These are phyloP conservation scores for Caryopteris hybrid DNA, from an alignment of 305 asterid species.

Conservation along the genomic window DNA sequence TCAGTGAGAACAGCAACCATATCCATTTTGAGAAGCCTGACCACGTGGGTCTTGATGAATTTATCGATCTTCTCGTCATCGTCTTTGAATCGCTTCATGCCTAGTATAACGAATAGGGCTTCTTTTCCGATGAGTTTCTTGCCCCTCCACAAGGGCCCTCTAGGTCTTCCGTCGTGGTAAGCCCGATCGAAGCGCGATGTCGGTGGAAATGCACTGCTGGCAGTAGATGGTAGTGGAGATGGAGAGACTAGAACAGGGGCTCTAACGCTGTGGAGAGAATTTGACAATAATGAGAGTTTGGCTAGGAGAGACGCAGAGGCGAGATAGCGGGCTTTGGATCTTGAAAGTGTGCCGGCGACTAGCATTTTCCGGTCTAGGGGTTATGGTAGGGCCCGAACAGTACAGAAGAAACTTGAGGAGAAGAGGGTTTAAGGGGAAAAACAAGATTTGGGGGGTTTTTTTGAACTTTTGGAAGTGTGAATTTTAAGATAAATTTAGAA, in stretches of 20 bases:
- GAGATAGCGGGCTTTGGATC: constrained; percentile 24
- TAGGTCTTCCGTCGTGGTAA: constrained; percentile 85
- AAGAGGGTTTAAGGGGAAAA: constrained; percentile 19
- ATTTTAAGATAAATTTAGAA: no score
- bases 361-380: constrained; percentile 28
- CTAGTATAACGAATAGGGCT: constrained; percentile 63
- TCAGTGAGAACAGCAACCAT: constrained; percentile 77
- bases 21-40: constrained; percentile 84
- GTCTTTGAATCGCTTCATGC: constrained; percentile 69
- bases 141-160: constrained; percentile 93
- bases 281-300: constrained; percentile 13
- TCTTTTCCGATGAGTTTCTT: constrained; percentile 90
- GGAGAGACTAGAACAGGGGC: constrained; percentile 18
- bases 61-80: constrained; percentile 58
- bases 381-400: background rate
- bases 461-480: background rate
- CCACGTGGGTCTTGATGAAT: constrained; percentile 66
- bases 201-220: constrained; percentile 1
- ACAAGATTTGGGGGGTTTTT: constrained; percentile 12
- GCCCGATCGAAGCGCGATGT: constrained; percentile 25
- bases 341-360: constrained; percentile 29
- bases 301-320: constrained; percentile 16
- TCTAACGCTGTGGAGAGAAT: constrained; percentile 11
- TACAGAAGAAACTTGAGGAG: background rate
- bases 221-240: background rate